Conservation (phyloP, 352 stramenopile genomes). For the Globisporangium heterothallicum region DNA sequence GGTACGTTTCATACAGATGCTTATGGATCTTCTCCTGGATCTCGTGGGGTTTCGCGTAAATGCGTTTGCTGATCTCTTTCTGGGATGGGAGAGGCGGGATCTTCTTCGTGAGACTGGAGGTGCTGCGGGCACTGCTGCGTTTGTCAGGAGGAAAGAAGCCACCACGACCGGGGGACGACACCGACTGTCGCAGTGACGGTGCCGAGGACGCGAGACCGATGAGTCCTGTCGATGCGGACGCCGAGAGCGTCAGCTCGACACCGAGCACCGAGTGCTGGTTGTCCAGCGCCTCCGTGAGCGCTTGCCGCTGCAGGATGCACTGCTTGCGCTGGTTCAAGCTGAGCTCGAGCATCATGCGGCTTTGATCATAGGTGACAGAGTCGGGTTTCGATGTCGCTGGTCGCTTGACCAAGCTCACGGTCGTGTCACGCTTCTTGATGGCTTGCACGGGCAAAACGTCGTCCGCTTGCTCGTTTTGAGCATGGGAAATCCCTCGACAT, state of each 20-base stretch:
- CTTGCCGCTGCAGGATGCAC: slow-evolving; percentile 42
- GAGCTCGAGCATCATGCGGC: slow-evolving; percentile 65
- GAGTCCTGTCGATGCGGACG: slow-evolving; percentile 5
- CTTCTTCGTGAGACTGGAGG: slow-evolving; percentile 27
- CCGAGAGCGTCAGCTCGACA: slow-evolving; percentile 24
- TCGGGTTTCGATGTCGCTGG: slow-evolving; percentile 37
- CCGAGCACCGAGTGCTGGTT: slow-evolving; percentile 59
- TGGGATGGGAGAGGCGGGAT: slow-evolving; percentile 51
- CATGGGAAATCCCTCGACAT: slow-evolving; percentile 23
- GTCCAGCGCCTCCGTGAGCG: slow-evolving; percentile 31
- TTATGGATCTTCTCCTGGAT: slow-evolving; percentile 55
- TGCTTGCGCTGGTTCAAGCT: slow-evolving; percentile 62
- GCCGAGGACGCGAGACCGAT: slow-evolving; percentile 5
- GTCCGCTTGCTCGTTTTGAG: slow-evolving; percentile 17
- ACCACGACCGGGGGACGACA: slow-evolving; percentile 10
- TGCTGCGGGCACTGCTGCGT: not conserved
- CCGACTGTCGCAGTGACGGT: slow-evolving; percentile 2
- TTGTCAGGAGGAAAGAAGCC: slow-evolving; percentile 1
- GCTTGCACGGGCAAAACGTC: slow-evolving; percentile 25
- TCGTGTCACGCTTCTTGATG: slow-evolving; percentile 28
- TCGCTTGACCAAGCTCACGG: slow-evolving; percentile 11
- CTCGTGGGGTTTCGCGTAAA: slow-evolving; percentile 64
- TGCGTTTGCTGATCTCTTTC: slow-evolving; percentile 52
- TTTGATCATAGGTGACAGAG: slow-evolving; percentile 51
- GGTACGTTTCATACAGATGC: slow-evolving; percentile 47